These are phyloP conservation scores for Oleoguttula mirabilis DNA, from an alignment of 495 filamentous ascomycete genomes.

Conservation along the genomic window DNA sequence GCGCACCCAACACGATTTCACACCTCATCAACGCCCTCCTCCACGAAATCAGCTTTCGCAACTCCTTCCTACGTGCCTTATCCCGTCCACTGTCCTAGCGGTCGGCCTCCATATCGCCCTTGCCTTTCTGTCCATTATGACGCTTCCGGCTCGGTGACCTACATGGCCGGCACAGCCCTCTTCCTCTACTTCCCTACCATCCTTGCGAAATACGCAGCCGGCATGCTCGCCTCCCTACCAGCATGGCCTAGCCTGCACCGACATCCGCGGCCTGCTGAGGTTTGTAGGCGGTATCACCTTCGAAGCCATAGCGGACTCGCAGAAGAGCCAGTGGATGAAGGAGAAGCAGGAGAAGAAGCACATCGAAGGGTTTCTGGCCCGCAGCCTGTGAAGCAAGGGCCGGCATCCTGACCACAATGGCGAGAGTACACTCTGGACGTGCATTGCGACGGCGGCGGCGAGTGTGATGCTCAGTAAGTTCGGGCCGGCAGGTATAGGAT, in stretches of 20 bases:
- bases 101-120: slow-evolving; percentile 44
- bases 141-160: slow-evolving; percentile 49
- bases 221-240: slow-evolving; percentile 28
- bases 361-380: slow-evolving; percentile 48
- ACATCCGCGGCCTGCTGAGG: slow-evolving; percentile 42
- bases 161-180: slow-evolving; percentile 43
- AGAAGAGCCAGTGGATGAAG: slow-evolving; percentile 45
- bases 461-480: slow-evolving; percentile 37
- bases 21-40: slow-evolving; percentile 40
- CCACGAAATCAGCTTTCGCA: slow-evolving; percentile 43
- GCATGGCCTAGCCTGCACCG: slow-evolving; percentile 38
- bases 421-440: slow-evolving; percentile 52
- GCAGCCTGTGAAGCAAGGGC: slow-evolving; percentile 46
- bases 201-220: slow-evolving; percentile 36
- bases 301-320: slow-evolving; percentile 47
- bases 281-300: slow-evolving; percentile 45
- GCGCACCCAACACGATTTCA: too few relatives aligned
- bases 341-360: slow-evolving; percentile 48
- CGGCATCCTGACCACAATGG: slow-evolving; percentile 60
- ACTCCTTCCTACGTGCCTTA: slow-evolving; percentile 47
- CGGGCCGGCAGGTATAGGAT: slow-evolving; percentile 37
- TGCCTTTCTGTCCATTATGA: slow-evolving; percentile 56
- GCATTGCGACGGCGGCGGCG: slow-evolving; percentile 41
- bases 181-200: slow-evolving; percentile 48
- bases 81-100: slow-evolving; percentile 45